These are phyloP conservation scores for Mikania micrantha DNA, from an alignment of 129 eudicot genomes.

Conservation along the genomic window DNA sequence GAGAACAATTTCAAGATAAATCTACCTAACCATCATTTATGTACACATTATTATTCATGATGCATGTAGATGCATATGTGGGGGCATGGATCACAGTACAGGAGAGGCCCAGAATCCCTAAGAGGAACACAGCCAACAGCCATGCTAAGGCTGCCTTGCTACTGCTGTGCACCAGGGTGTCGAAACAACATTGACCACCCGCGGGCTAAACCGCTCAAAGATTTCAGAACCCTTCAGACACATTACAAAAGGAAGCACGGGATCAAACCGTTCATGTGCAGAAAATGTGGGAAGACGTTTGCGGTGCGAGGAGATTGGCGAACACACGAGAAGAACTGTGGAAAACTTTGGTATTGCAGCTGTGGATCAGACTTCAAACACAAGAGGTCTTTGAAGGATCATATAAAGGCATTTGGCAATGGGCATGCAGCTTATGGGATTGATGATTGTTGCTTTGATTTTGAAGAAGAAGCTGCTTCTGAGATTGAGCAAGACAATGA, in stretches of 20 bases:
- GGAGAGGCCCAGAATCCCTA: conserved; percentile 79
- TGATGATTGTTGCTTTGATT: conserved; percentile 33
- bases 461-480: conserved; percentile 41
- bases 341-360: conserved; percentile 80
- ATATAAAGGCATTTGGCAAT: conserved; percentile 54
- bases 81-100: conserved; percentile 96
- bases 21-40: background rate
- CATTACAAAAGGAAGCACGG: conserved; percentile 92
- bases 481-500: conserved; percentile 43
- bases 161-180: conserved; percentile 82
- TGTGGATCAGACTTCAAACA: conserved; percentile 37
- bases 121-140: conserved; percentile 86
- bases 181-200: conserved; percentile 92
- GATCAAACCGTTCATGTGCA: conserved; percentile 72
- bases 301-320: conserved; percentile 90
- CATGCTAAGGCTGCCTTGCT: conserved; percentile 83
- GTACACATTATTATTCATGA: background rate
- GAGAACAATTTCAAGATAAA: background rate
- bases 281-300: conserved; percentile 78
- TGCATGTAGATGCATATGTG: conserved; percentile 55
- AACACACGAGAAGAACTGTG: conserved; percentile 94
- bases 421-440: conserved; percentile 52
- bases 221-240: conserved; percentile 89
- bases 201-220: conserved; percentile 80
- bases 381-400: conserved; percentile 47